Percentiles rank a stretch among this genome's conserved stretches.
These are phyloP conservation scores for Pezizomycotina sp. DNA, from an alignment of 2,329 filamentous ascomycete species.

Conservation along the genomic window DNA sequence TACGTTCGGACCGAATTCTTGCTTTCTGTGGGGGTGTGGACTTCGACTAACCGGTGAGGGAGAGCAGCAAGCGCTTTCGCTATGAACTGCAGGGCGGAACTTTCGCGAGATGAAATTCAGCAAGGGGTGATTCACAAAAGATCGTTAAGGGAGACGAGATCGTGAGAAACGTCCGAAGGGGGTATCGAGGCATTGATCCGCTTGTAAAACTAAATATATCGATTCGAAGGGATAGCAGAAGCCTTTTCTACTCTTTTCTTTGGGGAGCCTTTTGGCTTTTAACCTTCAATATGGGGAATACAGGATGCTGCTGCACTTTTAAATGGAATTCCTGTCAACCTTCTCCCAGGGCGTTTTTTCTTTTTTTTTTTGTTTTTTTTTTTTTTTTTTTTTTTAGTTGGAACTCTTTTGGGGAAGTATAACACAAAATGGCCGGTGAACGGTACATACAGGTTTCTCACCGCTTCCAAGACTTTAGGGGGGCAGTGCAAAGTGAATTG, in stretches of 20 bases:
- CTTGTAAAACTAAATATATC: no score
- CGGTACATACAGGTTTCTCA: no score
- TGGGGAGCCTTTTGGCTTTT: background rate
- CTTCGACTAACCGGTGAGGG: no score
- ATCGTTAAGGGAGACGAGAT: background rate
- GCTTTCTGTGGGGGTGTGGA: no score
- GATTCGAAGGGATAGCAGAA: no score
- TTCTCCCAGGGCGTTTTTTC: conserved; percentile 13
- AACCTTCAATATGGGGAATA: background rate
- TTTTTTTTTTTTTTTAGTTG: conserved; percentile 12
- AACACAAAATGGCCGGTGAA: conserved; percentile 4
- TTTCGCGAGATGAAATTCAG: background rate
- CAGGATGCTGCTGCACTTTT: conserved; percentile 1
- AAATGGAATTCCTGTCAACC: conserved; percentile 1
- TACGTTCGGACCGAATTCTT: no score
- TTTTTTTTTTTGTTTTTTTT: conserved; percentile 13
- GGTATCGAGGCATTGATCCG: conserved; percentile 2
- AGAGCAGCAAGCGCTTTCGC: no score
- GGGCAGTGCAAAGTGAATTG: no score
- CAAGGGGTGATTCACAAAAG: background rate
- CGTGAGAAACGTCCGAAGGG: background rate
- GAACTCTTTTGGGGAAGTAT: background rate
- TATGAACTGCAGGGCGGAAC: no score
- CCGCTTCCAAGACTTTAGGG: no score
- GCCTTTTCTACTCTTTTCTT: background rate